Evolutionary conservation across 805 yeast species (phyloP).

Genomic region (Myxozyma neotropica): DNA sequence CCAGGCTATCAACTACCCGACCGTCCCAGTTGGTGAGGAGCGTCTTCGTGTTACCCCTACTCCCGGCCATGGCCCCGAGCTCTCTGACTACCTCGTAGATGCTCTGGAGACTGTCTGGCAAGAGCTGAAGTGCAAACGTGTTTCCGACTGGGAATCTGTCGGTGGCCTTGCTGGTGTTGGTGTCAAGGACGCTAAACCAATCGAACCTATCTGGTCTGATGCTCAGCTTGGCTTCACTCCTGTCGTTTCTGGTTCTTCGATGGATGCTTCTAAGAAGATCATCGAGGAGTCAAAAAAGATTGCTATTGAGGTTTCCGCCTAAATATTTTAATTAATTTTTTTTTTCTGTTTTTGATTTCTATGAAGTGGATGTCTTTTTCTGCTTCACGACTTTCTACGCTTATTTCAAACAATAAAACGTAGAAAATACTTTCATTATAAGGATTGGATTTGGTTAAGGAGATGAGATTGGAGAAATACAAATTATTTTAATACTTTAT

Average conservation of each 20-base stretch:
- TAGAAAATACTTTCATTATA: too few relatives aligned
- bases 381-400: too few relatives aligned
- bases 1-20: constrained; percentile 98
- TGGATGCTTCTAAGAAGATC: not conserved
- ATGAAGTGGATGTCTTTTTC: not conserved
- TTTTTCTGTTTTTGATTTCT: not conserved
- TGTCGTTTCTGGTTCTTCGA: constrained; percentile 2
- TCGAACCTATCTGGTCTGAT: constrained; percentile 84
- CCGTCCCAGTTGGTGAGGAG: constrained; percentile 94
- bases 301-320: constrained; percentile 27
- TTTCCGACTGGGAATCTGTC: constrained; percentile 68
- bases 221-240: constrained; percentile 56
- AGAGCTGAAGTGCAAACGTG: constrained; percentile 72
- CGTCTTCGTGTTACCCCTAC: constrained; percentile 98
- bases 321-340: not conserved
- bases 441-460: not conserved
- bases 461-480: not conserved
- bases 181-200: constrained; percentile 49
- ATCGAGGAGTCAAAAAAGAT: constrained; percentile 15
- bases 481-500: not conserved
- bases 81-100: constrained; percentile 71
- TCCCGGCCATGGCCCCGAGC: constrained; percentile 85
- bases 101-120: constrained; percentile 82
- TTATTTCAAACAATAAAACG: too few relatives aligned
- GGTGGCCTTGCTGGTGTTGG: constrained; percentile 97